A percentile compares a stretch with the other conserved stretches of the same genome.
Conservation (phyloP, 2,329 filamentous ascomycete species). For the Ramichloridium luteum region DNA sequence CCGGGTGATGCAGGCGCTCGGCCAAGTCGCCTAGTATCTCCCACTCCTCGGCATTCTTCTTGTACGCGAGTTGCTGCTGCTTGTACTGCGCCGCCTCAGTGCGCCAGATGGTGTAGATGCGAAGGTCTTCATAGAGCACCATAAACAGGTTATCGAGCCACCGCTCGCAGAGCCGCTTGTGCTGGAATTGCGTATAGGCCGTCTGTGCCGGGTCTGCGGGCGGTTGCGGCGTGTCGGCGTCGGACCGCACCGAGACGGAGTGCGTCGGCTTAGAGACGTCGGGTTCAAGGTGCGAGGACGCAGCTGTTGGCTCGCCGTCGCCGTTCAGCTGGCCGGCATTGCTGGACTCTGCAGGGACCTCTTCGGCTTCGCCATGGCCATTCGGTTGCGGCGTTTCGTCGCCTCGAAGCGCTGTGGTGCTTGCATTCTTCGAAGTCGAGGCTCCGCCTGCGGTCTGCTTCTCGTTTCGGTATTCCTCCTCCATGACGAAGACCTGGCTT, state of each 20-base stretch:
- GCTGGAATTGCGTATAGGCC: constrained; percentile 81
- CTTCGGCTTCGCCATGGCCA: constrained; percentile 29
- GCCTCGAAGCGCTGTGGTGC: constrained; percentile 64
- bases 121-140: constrained; percentile 95
- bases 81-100: constrained; percentile 95
- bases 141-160: constrained; percentile 99
- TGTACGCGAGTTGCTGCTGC: constrained; percentile 87
- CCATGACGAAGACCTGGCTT: constrained; percentile 98
- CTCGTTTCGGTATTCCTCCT: constrained; percentile 92
- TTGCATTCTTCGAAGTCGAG: constrained; percentile 53
- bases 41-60: constrained; percentile 95
- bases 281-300: constrained; percentile 20
- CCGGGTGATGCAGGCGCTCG: constrained; percentile 79
- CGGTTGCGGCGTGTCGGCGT: constrained; percentile 20
- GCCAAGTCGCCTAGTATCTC: constrained; percentile 91
- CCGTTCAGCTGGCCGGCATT: constrained; percentile 21
- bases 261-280: constrained; percentile 25
- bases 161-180: constrained; percentile 91
- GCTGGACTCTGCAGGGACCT: constrained; percentile 24
- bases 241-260: constrained; percentile 23
- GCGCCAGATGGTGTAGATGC: constrained; percentile 98
- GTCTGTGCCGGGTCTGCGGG: constrained; percentile 49
- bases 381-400: constrained; percentile 45
- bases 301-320: constrained; percentile 20
- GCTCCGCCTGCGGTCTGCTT: constrained; percentile 45